phyloP scores from a whole-genome alignment of 352 stramenopile genomes.

The Elongisporangium prolatum region DNA sequence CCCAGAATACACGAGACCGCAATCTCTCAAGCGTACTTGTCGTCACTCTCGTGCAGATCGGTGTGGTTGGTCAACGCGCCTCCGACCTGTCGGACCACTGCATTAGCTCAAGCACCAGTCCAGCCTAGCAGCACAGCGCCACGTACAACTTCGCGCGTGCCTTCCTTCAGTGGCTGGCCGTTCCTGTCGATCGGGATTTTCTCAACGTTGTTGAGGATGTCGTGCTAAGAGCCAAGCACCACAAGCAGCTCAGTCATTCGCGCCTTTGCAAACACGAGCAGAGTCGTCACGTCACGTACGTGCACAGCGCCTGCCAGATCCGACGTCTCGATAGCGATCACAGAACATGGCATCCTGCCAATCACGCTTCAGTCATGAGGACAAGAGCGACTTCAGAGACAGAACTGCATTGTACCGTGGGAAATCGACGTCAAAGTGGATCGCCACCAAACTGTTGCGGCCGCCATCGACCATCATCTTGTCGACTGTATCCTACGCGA shows the following conservation, averaged over 20 bases:
- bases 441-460: constrained; percentile 60
- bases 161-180: constrained; percentile 41
- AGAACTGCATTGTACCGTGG: constrained; percentile 28
- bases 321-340: constrained; percentile 63
- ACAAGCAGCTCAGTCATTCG: background rate
- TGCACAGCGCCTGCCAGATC: constrained; percentile 68
- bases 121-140: background rate
- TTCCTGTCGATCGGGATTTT: constrained; percentile 58
- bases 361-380: too few relatives aligned
- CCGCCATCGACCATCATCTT: constrained; percentile 82
- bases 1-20: background rate
- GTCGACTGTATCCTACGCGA: constrained; percentile 78
- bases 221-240: constrained; percentile 26
- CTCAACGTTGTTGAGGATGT: constrained; percentile 78
- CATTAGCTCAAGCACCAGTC: too few relatives aligned
- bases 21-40: constrained; percentile 28
- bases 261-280: background rate
- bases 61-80: constrained; percentile 69
- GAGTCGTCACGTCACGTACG: constrained; percentile 10
- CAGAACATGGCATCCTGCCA: constrained; percentile 67
- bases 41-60: constrained; percentile 45
- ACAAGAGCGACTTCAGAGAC: too few relatives aligned
- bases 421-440: constrained; percentile 83
- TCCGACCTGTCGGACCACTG: constrained; percentile 41
- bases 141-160: constrained; percentile 38